Conservation (phyloP, 164 flowering plant species). For the Taxillus chinensis region DNA sequence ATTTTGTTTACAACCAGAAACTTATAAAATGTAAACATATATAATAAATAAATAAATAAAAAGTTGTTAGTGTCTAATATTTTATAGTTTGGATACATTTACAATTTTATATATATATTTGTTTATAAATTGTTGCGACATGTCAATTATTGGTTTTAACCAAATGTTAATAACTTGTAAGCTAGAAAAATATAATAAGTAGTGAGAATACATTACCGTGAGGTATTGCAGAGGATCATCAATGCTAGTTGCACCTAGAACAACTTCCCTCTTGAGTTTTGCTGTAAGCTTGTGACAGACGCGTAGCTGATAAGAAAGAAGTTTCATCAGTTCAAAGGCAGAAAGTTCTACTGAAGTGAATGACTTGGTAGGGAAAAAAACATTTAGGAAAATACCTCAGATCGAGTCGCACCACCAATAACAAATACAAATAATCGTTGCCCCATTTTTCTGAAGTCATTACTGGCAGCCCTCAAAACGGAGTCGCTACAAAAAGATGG, state of each 20-base stretch:
- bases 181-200: neutral
- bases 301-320: neutral
- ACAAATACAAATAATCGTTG: slow-evolving; percentile 6
- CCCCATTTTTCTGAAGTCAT: slow-evolving; percentile 2
- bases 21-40: too few relatives aligned
- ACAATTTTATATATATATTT: too few relatives aligned
- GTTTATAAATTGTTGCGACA: too few relatives aligned
- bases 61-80: too few relatives aligned
- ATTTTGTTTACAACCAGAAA: too few relatives aligned
- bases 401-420: slow-evolving; percentile 5
- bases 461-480: neutral
- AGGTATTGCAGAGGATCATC: neutral
- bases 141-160: too few relatives aligned
- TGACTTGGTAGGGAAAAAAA: neutral
- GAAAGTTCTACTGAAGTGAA: neutral
- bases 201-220: neutral
- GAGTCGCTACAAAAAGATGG: neutral
- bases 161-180: too few relatives aligned
- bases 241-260: neutral
- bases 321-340: neutral
- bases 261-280: slow-evolving; percentile 3
- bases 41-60: too few relatives aligned
- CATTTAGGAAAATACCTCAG: slow-evolving; percentile 1
- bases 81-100: too few relatives aligned
- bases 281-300: slow-evolving; percentile 4